Evolutionary conservation across 1,284 basidiomycete genomes (phyloP), one percentile per base, ranked within the genome.

Genomic region (Crepidotus sp.): DNA sequence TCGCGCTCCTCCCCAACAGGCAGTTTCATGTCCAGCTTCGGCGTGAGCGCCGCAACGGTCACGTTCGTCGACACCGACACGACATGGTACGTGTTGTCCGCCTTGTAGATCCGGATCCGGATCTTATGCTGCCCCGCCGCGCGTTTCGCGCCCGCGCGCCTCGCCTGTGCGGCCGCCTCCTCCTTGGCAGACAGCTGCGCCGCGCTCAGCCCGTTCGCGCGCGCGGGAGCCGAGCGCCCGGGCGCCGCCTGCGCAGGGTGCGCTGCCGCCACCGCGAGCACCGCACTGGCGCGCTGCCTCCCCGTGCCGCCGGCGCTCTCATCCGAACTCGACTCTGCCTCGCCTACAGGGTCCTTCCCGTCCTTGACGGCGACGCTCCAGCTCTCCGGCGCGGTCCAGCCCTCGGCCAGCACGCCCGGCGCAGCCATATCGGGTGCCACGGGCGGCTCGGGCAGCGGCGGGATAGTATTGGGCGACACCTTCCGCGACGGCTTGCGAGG

Each of bases 21-120:
- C 44, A 81, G 54, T 58, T 82, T 85, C 49, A 70, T 65, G 24
- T 79, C 77, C 39, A 94, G 68, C 37, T 69, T 69, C 3, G 73
- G 72, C 8, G 76, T 77, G 44, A 95, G 65, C 39, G 86, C 78
- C 4, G 73, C 72, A 3, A 90, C 86, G 0, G 82, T 89, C 14
- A 81, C 77, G 18, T 70, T 64, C 24, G 85, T 65, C 8, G 74
- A 70, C 54, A 88, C 79, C 15, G 74, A 67, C 33, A 86, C 73
- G 36, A 88, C 75, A 46, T 83, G 80, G 57, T 83, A 91, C 4
- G 80, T 76, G 32, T 78, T 77, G 54, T 89, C 84, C 17, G 77
- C 75, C 35, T 81, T 75, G 60, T 92, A 90, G 53, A 97, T 82
- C 34, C 91, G 78, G 42, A 97, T 83, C 37, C 90, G 78, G 42